Base-by-base conservation (phyloP, 2,329 filamentous ascomycete genomes). In the Immersiporthe knoxdaviesiana region DNA sequence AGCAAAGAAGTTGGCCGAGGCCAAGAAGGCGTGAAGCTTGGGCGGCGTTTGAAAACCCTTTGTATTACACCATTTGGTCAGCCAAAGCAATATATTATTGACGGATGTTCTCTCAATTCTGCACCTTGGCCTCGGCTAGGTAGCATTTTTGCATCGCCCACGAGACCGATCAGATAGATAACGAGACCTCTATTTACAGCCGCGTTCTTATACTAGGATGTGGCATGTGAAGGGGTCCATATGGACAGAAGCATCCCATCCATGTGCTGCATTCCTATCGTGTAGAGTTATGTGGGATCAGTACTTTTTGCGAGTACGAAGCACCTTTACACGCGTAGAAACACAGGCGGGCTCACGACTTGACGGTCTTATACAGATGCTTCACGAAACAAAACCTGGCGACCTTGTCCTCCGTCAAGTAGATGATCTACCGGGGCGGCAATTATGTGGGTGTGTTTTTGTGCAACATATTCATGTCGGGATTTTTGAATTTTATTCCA, bases 1-100 rank as follows among this genome's bases (percentile, higher is more conserved):
- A 79, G 80, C 79, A 50, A 80, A 81, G 76, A 85, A 81, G 77
- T 72, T 87, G 73, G 81, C 80, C 3, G 71, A 72, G 63, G 77
- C 79, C 70, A 81, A 81, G 77, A 78, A 77, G 72, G 73, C 74
- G 69, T 70, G 41, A 65, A 30, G 47, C 52, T n/a, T 32, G 18
- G 44, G 16, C 30, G 50, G 59, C 32, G 39, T 64, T 56, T 24
- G 35, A 35, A 30, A 44, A 30, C n/a, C 35, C 16, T 41, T 41
- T 63, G 62, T 65, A 65, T 61, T 65, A 66, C 58, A 63, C 52
- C 68, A 59, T 56, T 52, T 63, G 50, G 52, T 30, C 27, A 52
- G 14, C 41, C 27, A 41, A 35, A 60, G 35, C 47, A 61, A 63
- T 63, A 67, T 32, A 67, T 41, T 24, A 32, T 44, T 39, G 32